Evolutionary conservation across 148 eudicot genomes (phyloP), one percentile per base, ranked within the genome.

Genomic region (Rhododendron simsii): DNA sequence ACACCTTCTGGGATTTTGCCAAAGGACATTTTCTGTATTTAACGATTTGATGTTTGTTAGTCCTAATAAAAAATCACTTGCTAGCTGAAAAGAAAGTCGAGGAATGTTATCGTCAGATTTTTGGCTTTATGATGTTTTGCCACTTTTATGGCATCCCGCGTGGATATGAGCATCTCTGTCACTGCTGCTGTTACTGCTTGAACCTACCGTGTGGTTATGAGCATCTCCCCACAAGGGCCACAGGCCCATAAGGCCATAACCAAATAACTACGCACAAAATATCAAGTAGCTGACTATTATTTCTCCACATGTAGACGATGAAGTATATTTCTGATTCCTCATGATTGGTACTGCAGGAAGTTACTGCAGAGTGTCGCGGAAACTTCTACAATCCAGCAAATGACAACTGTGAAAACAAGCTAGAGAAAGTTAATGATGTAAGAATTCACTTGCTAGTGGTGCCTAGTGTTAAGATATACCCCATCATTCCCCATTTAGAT

Each of bases 381-480:
- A 93, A 95, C 71, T 97, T 86, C 85, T 95, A 94, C 85, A 85
- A 86, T 78, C 87, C 98, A 57, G 55, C 82, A 41, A 84, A 84
- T 80, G 90, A 85, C 4, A 77, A 88, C 30, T 97, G 99, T 87
- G 86, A 81, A 86, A 85, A 7, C 65, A 84, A 81, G 86, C 93
- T 97, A 78, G 13, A 30, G 2, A 89, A 92, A 97, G 92, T 97
- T 82, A 88, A 95, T 74, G 0, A 86, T 77, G 99, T 95, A 82
- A 90, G 74, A 75, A 81, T 26, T 53, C 20, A 14, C 26, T 77
- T 47, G 65, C 16, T 51, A 26, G 73, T 44, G 13, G 26, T 30
- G 35, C 28, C 53, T 9, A 30, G 61, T 67, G 9, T 69, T 73
- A 41, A 10, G 21, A 71, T 78, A 30, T 33, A 12, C 39, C 44